Evolutionary conservation across 2,329 filamentous ascomycete genomes (phyloP), one percentile per base, ranked within the genome.

Genomic region (Pezizomycotina sp.): DNA sequence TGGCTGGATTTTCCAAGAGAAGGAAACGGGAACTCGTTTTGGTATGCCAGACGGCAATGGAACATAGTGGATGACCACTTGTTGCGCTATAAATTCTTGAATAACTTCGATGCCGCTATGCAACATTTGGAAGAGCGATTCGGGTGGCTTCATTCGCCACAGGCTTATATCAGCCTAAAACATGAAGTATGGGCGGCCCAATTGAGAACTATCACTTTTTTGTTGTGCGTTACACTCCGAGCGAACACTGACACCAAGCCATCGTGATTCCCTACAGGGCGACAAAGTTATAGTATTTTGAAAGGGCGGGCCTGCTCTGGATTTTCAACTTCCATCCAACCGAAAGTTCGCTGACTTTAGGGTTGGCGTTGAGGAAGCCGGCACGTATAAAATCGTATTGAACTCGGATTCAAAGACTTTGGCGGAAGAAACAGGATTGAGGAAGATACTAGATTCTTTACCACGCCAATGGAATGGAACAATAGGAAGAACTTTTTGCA

Each of bases 1-100:
- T 98, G 89, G 89, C 77, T 98, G 24, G 89, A 98, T 58, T 98
- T 98, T 59, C 89, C 89, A 3, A 79, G 89, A 33, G 82, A 76
- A 52, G 89, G 89, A 41, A 93, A 93, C 60, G 62, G 74, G 53
- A 92, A 92, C 60, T 89, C 79, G 28, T 93, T 84, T 65, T 86
- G 81, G 74, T 92, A 92, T 55, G 84, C 84, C 2, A 73, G 89
- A 14, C 77, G 89, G 41, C 86, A 93, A 57, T 74, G 93, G 49
- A 95, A 98, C 58, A 69, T 98, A 10, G 75, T 82, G 0, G 82
- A 93, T 34, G 89, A 98, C 55, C 49, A 64, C 1, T 63, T 92
- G 8, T 70, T 98, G 22, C 78, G 89, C 8, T 98, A 95, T 63
- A 69, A 73, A 48, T 91, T 79, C 60, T 69, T 98, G 48, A 91